phyloP scores from a whole-genome alignment of 2,329 filamentous ascomycete genomes.

The Xylariales sp. region DNA sequence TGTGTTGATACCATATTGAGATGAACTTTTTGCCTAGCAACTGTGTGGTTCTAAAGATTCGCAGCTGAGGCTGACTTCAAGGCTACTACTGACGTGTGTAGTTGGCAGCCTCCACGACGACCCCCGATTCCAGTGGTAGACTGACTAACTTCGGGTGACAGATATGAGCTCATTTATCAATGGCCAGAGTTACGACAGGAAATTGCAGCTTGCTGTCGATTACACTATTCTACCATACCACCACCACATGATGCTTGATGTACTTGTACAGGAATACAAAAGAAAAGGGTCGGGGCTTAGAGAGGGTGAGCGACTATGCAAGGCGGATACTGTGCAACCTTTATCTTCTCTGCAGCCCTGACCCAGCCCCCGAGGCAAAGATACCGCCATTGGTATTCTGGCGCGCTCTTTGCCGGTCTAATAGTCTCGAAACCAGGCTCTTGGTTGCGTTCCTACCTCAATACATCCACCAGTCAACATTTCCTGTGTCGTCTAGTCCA shows the following conservation, averaged over 20 bases:
- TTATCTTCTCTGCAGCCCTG: not conserved
- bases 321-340: not conserved
- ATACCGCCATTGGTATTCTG: not conserved
- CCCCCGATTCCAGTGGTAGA: no score
- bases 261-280: conserved; percentile 4
- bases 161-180: not conserved
- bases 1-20: no score
- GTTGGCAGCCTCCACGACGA: no score
- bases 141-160: no score
- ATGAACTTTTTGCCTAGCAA: no score
- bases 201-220: not conserved
- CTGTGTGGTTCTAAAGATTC: no score
- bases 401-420: not conserved
- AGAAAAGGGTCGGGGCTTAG: not conserved
- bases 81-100: no score
- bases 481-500: not conserved
- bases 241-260: not conserved
- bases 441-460: no score
- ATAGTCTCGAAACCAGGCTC: not conserved
- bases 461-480: not conserved
- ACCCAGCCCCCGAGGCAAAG: not conserved
- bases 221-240: not conserved
- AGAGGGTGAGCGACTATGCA: conserved; percentile 3
- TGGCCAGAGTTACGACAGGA: no score
- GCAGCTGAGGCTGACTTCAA: no score